These are phyloP conservation scores for Clitopilus passeckerianus DNA, from an alignment of 768 basidiomycete genomes.

Conservation along the genomic window DNA sequence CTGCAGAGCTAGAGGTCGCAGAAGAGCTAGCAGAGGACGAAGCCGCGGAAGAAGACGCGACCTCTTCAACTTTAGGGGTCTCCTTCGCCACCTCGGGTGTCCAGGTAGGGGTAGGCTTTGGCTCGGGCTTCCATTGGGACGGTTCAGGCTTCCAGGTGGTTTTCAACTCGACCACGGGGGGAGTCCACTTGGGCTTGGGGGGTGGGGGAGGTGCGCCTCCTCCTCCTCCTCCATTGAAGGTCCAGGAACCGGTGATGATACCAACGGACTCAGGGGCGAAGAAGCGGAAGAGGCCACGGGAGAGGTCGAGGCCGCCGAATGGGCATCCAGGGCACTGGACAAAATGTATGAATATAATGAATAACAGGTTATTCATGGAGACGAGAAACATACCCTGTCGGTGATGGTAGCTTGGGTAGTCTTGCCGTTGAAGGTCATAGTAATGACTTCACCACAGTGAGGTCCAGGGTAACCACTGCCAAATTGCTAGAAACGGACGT, in stretches of 20 bases:
- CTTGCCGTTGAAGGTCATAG: slow-evolving; percentile 57
- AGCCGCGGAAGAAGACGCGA: not conserved
- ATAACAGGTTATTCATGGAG: not conserved
- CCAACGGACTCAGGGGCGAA: slow-evolving; percentile 41
- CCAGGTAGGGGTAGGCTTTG: slow-evolving; percentile 19
- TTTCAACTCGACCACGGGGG: slow-evolving; percentile 7
- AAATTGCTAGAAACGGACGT: slow-evolving; percentile 43
- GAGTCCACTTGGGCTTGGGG: slow-evolving; percentile 9
- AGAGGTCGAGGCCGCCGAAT: slow-evolving; percentile 54
- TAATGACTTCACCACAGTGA: slow-evolving; percentile 58
- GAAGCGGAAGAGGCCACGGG: slow-evolving; percentile 47
- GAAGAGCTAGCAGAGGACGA: not conserved
- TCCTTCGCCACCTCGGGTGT: slow-evolving; percentile 6
- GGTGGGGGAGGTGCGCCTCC: slow-evolving; percentile 19
- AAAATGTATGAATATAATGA: not conserved
- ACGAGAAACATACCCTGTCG: slow-evolving; percentile 45
- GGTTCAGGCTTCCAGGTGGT: slow-evolving; percentile 16
- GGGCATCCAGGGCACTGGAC: slow-evolving; percentile 59
- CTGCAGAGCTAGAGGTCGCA: not conserved
- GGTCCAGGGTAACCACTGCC: slow-evolving; percentile 33
- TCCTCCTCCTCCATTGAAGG: slow-evolving; percentile 24
- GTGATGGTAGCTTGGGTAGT: slow-evolving; percentile 50
- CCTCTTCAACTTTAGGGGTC: not conserved
- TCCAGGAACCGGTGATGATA: slow-evolving; percentile 48
- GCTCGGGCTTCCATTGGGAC: too few species aligned